Evolutionary conservation across 2,329 filamentous ascomycete species (phyloP).

Genomic region (Ophiostoma populinum): DNA sequence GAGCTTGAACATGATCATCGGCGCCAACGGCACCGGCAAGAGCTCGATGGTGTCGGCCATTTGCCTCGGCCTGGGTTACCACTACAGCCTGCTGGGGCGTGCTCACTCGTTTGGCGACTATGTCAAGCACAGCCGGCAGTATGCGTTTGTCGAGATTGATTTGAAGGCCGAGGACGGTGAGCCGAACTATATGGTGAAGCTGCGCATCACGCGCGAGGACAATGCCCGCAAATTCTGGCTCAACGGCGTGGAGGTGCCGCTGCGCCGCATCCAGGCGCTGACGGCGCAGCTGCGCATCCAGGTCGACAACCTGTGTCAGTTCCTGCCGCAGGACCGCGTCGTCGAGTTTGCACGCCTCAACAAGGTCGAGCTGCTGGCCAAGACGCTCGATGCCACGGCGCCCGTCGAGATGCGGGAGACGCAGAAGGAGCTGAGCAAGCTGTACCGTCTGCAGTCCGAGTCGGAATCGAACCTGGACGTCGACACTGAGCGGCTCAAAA

Average conservation of each 20-base stretch:
- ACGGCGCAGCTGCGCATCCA: conserved; percentile 68
- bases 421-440: conserved; percentile 56
- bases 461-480: conserved; percentile 38
- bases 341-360: conserved; percentile 79
- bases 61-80: conserved; percentile 78
- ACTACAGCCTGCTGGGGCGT: conserved; percentile 65
- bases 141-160: conserved; percentile 80
- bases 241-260: conserved; percentile 44
- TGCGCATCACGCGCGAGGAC: conserved; percentile 65
- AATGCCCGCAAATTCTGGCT: conserved; percentile 68
- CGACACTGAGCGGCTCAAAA: conserved; percentile 45
- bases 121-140: conserved; percentile 71
- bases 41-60: conserved; percentile 95
- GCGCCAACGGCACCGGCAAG: conserved; percentile 96
- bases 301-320: conserved; percentile 95
- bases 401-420: conserved; percentile 61
- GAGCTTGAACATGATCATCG: conserved; percentile 94
- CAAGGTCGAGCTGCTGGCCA: conserved; percentile 63
- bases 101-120: conserved; percentile 76
- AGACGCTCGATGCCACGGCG: conserved; percentile 79
- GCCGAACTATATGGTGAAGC: conserved; percentile 54
- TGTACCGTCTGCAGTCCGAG: conserved; percentile 53
- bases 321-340: conserved; percentile 88
- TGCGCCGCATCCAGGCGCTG: conserved; percentile 49
- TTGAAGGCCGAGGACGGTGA: conserved; percentile 44